phyloP scores from a whole-genome alignment of 1,284 basidiomycete genomes.

The Abortiporus biennis region DNA sequence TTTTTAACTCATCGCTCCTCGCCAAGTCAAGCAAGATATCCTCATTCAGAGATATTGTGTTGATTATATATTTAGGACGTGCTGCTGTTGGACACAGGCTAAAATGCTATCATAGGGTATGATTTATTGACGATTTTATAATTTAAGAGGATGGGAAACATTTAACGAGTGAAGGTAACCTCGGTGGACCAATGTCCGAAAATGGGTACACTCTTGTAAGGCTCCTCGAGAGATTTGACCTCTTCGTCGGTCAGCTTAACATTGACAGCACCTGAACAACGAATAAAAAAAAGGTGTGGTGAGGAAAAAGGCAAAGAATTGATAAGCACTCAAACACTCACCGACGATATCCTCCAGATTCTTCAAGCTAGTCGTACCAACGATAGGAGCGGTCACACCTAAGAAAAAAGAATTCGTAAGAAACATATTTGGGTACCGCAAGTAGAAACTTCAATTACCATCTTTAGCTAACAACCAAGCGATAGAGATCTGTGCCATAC shows the following conservation, averaged over 20 bases:
- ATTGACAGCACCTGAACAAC: conserved; percentile 1
- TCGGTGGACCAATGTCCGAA: conserved; percentile 1
- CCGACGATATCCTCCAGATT: conserved; percentile 25
- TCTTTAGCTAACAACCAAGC: conserved; percentile 29
- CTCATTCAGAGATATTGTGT: too few relatives aligned
- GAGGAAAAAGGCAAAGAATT: neutral
- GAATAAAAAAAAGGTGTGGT: neutral
- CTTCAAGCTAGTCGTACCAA: conserved; percentile 26
- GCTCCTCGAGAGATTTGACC: conserved; percentile 3
- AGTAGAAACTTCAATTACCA: too few relatives aligned
- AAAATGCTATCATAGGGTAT: too few relatives aligned
- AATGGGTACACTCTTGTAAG: neutral
- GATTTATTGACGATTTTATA: too few relatives aligned
- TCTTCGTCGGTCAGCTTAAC: conserved; percentile 3
- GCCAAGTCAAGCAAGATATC: too few relatives aligned
- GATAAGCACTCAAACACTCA: conserved; percentile 4
- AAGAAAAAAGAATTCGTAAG: neutral
- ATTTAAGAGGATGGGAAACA: too few relatives aligned
- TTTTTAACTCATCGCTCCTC: too few relatives aligned
- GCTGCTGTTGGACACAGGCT: too few relatives aligned
- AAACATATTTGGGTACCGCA: too few relatives aligned
- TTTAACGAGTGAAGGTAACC: too few relatives aligned
- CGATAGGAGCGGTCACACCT: conserved; percentile 24
- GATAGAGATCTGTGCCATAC: conserved; percentile 32
- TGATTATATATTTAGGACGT: too few relatives aligned